Evolutionary conservation across 2,329 filamentous ascomycete genomes (phyloP), one percentile per base, ranked within the genome.

Genomic region (Microcyclospora tardicrescens): DNA sequence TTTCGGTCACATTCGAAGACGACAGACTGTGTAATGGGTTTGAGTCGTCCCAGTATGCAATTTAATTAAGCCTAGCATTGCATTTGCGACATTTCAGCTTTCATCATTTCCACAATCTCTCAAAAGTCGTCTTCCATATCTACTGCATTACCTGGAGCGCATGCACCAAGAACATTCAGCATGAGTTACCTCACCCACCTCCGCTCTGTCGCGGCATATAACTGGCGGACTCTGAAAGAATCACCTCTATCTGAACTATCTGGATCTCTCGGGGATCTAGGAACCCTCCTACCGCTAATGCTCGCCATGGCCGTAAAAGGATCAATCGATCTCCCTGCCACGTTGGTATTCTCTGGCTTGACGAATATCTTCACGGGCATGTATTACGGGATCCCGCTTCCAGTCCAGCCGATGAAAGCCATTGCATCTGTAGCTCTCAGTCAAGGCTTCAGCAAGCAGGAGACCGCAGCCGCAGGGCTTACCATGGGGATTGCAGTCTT

Each of bases 391-490:
- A 81, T 96, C 31, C 89, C 89, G 2, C 64, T 95, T 3, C 87
- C 87, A 0, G 86, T 95, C 0, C 87, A 95, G 63, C 87, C 87
- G 1, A 81, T 81, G 77, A 81, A 81, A 70, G 87, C 89, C 29
- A 93, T 96, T 43, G 87, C 87, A 5, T 84, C 87, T 1, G 82
- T 93, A 0, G 84, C 86, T n/a, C 84, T 95, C 41, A 70, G 79
- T 6, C 70, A 75, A 10, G 67, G 66, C 24, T 77, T 84, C 46
- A 75, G 74, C 1, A 68, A 78, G 13, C 73, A 74, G 35, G 73
- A 85, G 46, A 87, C 82, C 32, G 75, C 84, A n/a, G 81, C 83
- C 0, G 85, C 86, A 1, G 89, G 89, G 2, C 73, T 89, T 29
- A 81, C 84, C 41, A 86, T 94, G 28, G 78, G 79, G 2, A 65